Conservation (phyloP, 495 filamentous ascomycete genomes). For the Margaritispora aquatica region DNA sequence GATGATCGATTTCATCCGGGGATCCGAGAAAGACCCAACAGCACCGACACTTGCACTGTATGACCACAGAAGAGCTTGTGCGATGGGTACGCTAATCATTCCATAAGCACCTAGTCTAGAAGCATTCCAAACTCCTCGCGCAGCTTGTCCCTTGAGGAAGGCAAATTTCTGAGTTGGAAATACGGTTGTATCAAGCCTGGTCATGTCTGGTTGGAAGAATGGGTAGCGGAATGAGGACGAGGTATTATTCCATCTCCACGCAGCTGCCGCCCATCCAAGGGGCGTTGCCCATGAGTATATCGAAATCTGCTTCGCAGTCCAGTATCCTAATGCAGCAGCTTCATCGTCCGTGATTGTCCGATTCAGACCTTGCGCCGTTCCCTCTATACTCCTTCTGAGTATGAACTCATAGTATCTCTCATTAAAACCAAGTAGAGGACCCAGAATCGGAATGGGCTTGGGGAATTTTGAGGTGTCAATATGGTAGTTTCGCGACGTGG, state of each 20-base stretch:
- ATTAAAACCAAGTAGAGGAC: constrained; percentile 13
- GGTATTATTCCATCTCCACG: constrained; percentile 14
- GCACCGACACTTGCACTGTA: constrained; percentile 12
- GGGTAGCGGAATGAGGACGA: constrained; percentile 17
- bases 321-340: constrained; percentile 12
- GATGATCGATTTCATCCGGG: constrained; percentile 13
- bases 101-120: constrained; percentile 6
- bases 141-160: background rate
- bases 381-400: background rate
- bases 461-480: constrained; percentile 12
- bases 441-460: constrained; percentile 17
- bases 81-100: constrained; percentile 1
- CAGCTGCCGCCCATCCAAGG: constrained; percentile 9
- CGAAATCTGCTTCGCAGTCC: constrained; percentile 14
- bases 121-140: constrained; percentile 11
- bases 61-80: constrained; percentile 7
- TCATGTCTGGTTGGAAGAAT: constrained; percentile 19
- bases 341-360: constrained; percentile 17
- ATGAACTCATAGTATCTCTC: background rate
- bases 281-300: constrained; percentile 18
- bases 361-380: background rate
- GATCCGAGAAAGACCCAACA: constrained; percentile 15
- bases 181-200: constrained; percentile 10
- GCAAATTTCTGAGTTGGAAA: background rate
- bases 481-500: background rate